Percentiles rank a stretch among this genome's conserved stretches.
These are phyloP conservation scores for Globisporangium ultimum DNA, from an alignment of 352 stramenopile species.

Conservation along the genomic window DNA sequence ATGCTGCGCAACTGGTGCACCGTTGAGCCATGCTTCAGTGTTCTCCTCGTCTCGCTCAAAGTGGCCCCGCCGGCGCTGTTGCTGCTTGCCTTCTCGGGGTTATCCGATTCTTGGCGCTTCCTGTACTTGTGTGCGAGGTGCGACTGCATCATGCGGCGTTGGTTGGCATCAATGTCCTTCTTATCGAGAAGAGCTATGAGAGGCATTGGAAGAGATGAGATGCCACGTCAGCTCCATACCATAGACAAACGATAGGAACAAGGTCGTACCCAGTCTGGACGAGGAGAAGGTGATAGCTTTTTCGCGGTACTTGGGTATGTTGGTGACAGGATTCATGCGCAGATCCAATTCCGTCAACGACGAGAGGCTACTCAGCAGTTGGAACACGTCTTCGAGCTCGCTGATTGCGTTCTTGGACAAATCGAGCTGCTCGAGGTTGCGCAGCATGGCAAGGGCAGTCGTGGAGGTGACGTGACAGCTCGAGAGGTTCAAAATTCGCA, in stretches of 20 bases:
- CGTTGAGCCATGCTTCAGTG: conserved; percentile 38
- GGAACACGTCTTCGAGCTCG: conserved; percentile 70
- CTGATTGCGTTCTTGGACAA: conserved; percentile 59
- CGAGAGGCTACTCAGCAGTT: conserved; percentile 40
- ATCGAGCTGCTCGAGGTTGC: conserved; percentile 53
- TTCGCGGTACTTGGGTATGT: conserved; percentile 57
- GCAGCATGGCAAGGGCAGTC: conserved; percentile 26
- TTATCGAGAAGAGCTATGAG: conserved; percentile 56
- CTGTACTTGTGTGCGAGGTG: conserved; percentile 76
- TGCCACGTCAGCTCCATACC: background rate
- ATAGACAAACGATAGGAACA: background rate
- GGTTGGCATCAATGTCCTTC: conserved; percentile 68
- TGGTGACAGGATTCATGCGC: conserved; percentile 50
- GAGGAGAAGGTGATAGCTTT: conserved; percentile 75
- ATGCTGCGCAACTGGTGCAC: conserved; percentile 48
- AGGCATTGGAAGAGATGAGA: background rate
- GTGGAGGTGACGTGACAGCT: conserved; percentile 44
- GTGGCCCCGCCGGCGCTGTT: conserved; percentile 3
- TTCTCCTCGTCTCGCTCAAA: conserved; percentile 30
- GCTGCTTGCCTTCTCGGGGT: conserved; percentile 10
- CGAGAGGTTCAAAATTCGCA: conserved; percentile 60
- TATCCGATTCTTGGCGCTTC: conserved; percentile 39
- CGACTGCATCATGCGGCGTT: conserved; percentile 77
- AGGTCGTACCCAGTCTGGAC: conserved; percentile 33
- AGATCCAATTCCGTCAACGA: conserved; percentile 61